A percentile compares a stretch with the other conserved stretches of the same genome.
These are phyloP conservation scores for Byssochlamys sp. DNA, from an alignment of 2,329 filamentous ascomycete genomes.

Conservation along the genomic window DNA sequence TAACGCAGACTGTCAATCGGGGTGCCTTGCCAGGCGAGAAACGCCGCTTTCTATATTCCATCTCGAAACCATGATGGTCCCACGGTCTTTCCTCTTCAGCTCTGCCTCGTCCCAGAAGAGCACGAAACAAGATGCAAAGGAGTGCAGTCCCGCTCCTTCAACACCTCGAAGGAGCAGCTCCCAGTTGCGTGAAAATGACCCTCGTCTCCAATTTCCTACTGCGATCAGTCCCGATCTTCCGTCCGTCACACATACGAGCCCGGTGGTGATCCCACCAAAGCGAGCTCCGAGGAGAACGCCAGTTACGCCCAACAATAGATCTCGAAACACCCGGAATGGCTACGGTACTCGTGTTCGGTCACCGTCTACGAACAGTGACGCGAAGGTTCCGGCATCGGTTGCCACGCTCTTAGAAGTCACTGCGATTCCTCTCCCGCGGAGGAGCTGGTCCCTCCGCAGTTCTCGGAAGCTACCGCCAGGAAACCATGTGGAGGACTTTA, in stretches of 20 bases:
- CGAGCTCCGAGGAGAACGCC: slow-evolving; percentile 15
- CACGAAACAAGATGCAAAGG: slow-evolving; percentile 10
- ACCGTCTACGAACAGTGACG: slow-evolving; percentile 19
- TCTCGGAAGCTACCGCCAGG: slow-evolving; percentile 32
- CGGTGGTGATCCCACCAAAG: slow-evolving; percentile 29
- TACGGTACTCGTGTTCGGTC: slow-evolving; percentile 14
- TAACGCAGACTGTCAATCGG: slow-evolving; percentile 26
- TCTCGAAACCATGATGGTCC: slow-evolving; percentile 31
- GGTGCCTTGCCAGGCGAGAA: slow-evolving; percentile 29
- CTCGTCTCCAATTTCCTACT: slow-evolving; percentile 10
- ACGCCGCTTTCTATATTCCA: slow-evolving; percentile 11
- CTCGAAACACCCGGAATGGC: slow-evolving; percentile 11
- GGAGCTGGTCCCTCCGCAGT: slow-evolving; percentile 29
- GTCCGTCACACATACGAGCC: slow-evolving; percentile 17
- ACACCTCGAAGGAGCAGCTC: slow-evolving; percentile 5
- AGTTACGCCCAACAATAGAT: slow-evolving; percentile 7
- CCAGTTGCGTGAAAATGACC: background rate
- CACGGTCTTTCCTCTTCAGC: slow-evolving; percentile 29
- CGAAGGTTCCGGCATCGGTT: slow-evolving; percentile 45
- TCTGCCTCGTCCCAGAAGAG: slow-evolving; percentile 20
- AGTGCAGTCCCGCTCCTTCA: background rate
- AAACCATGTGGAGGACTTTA: slow-evolving; percentile 41
- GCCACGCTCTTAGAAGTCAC: slow-evolving; percentile 52
- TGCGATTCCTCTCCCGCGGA: slow-evolving; percentile 45
- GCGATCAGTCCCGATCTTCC: slow-evolving; percentile 4